Evolutionary conservation across 129 eudicot species (phyloP).

Genomic region (Helichrysum umbraculigerum): DNA sequence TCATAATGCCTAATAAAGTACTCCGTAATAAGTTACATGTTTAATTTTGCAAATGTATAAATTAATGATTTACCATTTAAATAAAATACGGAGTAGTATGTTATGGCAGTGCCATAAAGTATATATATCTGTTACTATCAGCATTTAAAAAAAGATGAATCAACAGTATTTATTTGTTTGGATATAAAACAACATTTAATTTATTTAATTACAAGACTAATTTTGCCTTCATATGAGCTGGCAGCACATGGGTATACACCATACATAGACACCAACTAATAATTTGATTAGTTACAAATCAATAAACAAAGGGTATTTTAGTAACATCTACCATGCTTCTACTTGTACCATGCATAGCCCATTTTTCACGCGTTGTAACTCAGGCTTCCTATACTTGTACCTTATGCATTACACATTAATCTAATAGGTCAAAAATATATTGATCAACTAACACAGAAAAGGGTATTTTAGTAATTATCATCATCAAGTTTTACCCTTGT

Average conservation of each 20-base stretch:
- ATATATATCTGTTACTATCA: background rate
- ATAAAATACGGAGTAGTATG: no score
- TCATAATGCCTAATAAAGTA: no score
- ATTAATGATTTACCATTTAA: background rate
- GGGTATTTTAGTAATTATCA: conserved; percentile 21
- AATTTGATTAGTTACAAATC: conserved; percentile 30
- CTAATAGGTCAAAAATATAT: conserved; percentile 13
- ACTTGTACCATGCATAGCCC: conserved; percentile 15
- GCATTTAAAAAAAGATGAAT: background rate
- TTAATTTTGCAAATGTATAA: no score
- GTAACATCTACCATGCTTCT: conserved; percentile 1
- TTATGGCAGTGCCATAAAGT: background rate
- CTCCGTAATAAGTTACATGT: no score
- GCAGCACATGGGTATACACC: conserved; percentile 48
- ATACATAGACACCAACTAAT: conserved; percentile 33
- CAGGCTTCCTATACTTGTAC: conserved; percentile 17
- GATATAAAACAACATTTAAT: background rate
- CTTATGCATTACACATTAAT: conserved; percentile 6
- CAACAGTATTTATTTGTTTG: background rate
- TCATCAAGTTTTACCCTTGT: background rate
- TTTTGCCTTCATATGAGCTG: conserved; percentile 31
- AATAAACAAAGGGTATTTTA: conserved; percentile 24
- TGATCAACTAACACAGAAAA: background rate
- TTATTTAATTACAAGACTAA: conserved; percentile 15
- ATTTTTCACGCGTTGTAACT: conserved; percentile 19